Conservation (phyloP, 2,329 filamentous ascomycete species). For the Colletotrichum musicola region DNA sequence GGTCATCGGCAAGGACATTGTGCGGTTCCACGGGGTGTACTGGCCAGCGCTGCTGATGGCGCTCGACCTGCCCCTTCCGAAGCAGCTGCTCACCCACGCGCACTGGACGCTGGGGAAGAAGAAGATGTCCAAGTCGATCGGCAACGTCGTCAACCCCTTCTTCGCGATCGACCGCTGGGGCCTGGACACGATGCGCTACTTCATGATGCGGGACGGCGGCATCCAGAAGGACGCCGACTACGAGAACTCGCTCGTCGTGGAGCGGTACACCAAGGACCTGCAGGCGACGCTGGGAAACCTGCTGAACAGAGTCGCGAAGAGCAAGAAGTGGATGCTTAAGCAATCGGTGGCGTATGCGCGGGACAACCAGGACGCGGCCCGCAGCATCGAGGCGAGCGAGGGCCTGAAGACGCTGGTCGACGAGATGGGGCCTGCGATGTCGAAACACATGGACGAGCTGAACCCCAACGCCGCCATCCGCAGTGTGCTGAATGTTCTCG, state of each 20-base stretch:
- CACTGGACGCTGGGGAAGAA: conserved; percentile 94
- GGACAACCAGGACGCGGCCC: neutral
- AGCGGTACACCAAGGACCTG: conserved; percentile 83
- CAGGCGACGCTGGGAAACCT: conserved; percentile 86
- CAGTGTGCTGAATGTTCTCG: conserved; percentile 72
- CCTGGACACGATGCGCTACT: conserved; percentile 89
- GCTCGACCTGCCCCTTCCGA: conserved; percentile 81
- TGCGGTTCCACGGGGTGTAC: conserved; percentile 96
- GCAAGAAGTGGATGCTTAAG: conserved; percentile 76
- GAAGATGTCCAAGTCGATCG: conserved; percentile 97
- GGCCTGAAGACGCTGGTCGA: conserved; percentile 46
- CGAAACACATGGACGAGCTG: conserved; percentile 70
- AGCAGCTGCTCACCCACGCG: conserved; percentile 86
- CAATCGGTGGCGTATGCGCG: conserved; percentile 61
- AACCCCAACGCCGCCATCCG: conserved; percentile 76
- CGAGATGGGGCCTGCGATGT: conserved; percentile 47
- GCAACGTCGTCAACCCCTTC: conserved; percentile 95
- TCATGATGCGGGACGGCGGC: conserved; percentile 84
- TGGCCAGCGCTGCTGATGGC: conserved; percentile 98
- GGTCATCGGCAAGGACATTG: conserved; percentile 95
- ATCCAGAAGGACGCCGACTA: conserved; percentile 86
- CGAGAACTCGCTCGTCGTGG: conserved; percentile 80
- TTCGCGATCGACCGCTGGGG: conserved; percentile 92
- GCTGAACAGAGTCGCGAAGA: conserved; percentile 75
- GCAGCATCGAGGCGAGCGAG: conserved; percentile 12